Conservation (phyloP, 306 rosid genomes). For the Echinosophora koreensis region DNA sequence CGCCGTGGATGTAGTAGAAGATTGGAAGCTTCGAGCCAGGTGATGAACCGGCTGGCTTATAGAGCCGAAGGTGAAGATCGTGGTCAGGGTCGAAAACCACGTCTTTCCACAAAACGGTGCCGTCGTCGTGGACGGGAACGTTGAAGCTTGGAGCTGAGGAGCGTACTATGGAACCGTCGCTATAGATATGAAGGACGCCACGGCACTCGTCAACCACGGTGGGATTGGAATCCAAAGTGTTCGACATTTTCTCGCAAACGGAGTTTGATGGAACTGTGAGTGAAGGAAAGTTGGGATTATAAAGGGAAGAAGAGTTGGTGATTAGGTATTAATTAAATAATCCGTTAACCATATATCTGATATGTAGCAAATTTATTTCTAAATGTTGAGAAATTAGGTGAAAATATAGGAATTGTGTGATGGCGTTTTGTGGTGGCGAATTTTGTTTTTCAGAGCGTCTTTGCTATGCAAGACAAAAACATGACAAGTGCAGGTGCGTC, state of each 20-base stretch:
- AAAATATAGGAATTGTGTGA: too few relatives aligned
- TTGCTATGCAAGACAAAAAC: constrained; percentile 45
- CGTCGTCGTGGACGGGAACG: constrained; percentile 63
- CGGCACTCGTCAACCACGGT: constrained; percentile 76
- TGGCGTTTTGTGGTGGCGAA: constrained; percentile 15
- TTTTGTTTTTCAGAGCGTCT: background rate
- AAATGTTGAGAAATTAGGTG: too few relatives aligned
- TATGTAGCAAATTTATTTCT: too few relatives aligned
- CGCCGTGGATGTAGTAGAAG: constrained; percentile 85
- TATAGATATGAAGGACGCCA: constrained; percentile 81
- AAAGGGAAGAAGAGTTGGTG: background rate
- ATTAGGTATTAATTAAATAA: too few relatives aligned
- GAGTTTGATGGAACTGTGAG: background rate
- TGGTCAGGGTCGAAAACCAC: constrained; percentile 60
- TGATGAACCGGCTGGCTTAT: constrained; percentile 57
- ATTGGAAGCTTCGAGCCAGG: constrained; percentile 61
- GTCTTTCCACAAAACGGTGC: constrained; percentile 78
- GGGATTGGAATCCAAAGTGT: constrained; percentile 11
- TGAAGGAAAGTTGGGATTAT: constrained; percentile 18
- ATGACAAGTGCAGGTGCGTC: background rate
- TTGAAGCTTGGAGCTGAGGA: constrained; percentile 63
- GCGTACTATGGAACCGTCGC: constrained; percentile 77
- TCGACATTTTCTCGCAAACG: constrained; percentile 48
- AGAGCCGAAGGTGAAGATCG: constrained; percentile 76
- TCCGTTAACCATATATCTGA: too few relatives aligned